A percentile compares a stretch with the other conserved stretches of the same genome.
These are phyloP conservation scores for Alloteropsis semialata DNA, from an alignment of 176 grass and related monocot genomes.

Conservation along the genomic window DNA sequence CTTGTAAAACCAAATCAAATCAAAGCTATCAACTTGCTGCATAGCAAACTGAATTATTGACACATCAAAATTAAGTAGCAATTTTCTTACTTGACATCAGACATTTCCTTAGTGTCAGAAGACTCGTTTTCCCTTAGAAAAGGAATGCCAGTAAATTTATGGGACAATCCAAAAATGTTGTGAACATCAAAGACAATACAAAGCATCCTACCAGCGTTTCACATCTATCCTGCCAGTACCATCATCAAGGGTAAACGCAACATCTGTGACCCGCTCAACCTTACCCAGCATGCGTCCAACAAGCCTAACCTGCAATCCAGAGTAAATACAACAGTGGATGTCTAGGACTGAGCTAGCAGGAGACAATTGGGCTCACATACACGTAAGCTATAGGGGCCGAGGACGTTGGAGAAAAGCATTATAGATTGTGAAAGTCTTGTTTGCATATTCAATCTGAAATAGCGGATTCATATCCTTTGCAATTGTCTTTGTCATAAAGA, in stretches of 20 bases:
- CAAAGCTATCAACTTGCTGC: background rate
- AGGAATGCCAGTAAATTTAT: constrained; percentile 3
- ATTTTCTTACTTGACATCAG: constrained; percentile 56
- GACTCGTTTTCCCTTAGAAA: constrained; percentile 67
- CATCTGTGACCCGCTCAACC: constrained; percentile 72
- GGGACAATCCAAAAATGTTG: background rate
- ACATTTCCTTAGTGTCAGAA: constrained; percentile 67
- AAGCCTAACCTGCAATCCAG: constrained; percentile 67
- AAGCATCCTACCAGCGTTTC: constrained; percentile 66
- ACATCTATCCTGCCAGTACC: constrained; percentile 75
- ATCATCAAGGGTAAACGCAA: constrained; percentile 74
- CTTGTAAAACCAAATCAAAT: constrained; percentile 44
- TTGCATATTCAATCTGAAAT: no score
- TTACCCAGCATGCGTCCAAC: constrained; percentile 74
- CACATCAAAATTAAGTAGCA: background rate
- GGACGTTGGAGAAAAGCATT: no score
- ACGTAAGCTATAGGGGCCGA: no score
- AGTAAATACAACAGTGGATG: constrained; percentile 20
- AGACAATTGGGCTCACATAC: no score
- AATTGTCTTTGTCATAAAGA: no score
- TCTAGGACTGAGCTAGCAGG: no score
- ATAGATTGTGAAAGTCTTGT: no score
- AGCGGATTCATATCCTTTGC: no score
- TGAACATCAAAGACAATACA: constrained; percentile 5
- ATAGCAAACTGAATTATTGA: background rate